Evolutionary conservation across 1,139 yeast species (phyloP), one percentile per base, ranked within the genome.

Genomic region (Taphrina communis): DNA sequence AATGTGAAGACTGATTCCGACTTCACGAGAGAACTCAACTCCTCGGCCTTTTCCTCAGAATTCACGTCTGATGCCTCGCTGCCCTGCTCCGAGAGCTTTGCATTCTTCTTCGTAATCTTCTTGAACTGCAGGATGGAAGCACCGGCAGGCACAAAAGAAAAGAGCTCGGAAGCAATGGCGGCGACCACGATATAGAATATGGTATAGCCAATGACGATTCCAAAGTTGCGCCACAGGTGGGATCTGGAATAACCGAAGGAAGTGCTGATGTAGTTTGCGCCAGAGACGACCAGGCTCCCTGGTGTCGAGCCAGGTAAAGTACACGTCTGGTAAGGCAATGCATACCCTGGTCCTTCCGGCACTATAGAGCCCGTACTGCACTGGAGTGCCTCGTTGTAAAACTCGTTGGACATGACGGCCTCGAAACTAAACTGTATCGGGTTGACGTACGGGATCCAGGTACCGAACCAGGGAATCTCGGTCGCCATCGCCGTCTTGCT

Each of bases 221-320:
- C 96, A 73, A 86, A 84, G 75, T 90, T 88, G 81, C 97, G 86
- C 97, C 97, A 91, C 75, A 85, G 85, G 77, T 91, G 92, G 8
- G 79, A 72, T 73, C 83, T 82, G 57, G 77, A 74, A 77, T 88
- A 90, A 12, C 76, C 72, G 76, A 78, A 87, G 1, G 86, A 77
- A 25, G 73, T 71, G 2, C 72, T 73, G 63, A 90, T 72, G 76
- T 86, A 90, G n/a, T 75, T 80, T 67, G 86, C 82, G 75, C 97
- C 97, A 52, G 76, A 72, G 56, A 90, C 88, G 65, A 72, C 73
- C 36, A 73, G 73, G 19, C 78, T 74, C 66, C 96, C 97, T 6
- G 89, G 80, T 5, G 76, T 76, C 8, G 92, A 79, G 72, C 94
- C 92, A 48, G 86, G 87, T 36, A 84, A 83, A 50, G 83, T 76